These are phyloP conservation scores for Saussurea involucrata DNA, from an alignment of 129 eudicot genomes.

Conservation along the genomic window DNA sequence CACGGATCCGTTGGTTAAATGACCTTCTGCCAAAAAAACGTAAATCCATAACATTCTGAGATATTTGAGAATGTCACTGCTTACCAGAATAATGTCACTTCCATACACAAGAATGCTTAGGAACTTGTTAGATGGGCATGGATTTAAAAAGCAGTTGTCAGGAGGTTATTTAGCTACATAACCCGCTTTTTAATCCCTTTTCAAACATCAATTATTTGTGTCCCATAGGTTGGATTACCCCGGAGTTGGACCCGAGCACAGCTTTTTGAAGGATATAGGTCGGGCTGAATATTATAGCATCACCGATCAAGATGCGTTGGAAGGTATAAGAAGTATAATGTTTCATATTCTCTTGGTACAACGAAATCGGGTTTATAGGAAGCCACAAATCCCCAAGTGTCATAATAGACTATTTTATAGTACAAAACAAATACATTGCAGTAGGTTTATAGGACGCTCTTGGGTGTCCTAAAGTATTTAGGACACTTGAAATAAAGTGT, in stretches of 20 bases:
- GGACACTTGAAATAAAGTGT: neutral
- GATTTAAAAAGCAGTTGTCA: neutral
- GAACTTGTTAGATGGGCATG: neutral
- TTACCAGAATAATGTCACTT: too few relatives aligned
- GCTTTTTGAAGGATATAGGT: constrained; percentile 61
- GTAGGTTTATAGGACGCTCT: neutral
- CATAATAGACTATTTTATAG: neutral
- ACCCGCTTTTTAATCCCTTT: too few relatives aligned
- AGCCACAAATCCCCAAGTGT: neutral
- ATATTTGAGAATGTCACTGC: neutral
- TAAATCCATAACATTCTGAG: too few relatives aligned
- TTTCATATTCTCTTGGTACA: neutral
- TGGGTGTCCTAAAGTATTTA: neutral
- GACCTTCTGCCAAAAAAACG: too few relatives aligned
- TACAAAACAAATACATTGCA: neutral
- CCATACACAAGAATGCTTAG: neutral
- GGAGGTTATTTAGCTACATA: neutral
- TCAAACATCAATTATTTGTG: neutral
- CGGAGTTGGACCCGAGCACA: constrained; percentile 76
- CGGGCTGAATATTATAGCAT: constrained; percentile 76
- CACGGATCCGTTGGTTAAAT: too few relatives aligned
- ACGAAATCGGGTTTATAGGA: neutral
- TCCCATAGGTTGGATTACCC: constrained; percentile 55
- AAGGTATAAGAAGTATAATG: constrained; percentile 40
- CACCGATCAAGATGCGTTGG: constrained; percentile 84